These are phyloP conservation scores for Patellifolia procumbens DNA, from an alignment of 179 eudicot species.

Conservation along the genomic window DNA sequence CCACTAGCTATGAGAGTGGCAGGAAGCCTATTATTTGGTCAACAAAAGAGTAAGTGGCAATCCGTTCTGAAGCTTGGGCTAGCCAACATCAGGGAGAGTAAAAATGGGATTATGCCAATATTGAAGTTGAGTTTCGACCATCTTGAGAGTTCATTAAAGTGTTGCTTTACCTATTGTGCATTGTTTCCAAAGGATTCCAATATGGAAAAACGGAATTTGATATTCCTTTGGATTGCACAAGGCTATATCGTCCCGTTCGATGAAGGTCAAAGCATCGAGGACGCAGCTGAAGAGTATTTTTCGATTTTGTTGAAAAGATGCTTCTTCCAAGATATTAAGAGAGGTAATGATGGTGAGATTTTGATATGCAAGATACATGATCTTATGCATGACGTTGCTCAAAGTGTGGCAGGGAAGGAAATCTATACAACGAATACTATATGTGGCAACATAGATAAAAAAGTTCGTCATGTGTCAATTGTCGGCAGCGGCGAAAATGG, in stretches of 20 bases:
- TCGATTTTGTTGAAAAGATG: slow-evolving; percentile 6
- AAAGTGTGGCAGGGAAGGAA: not conserved
- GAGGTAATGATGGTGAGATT: slow-evolving; percentile 9
- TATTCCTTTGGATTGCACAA: slow-evolving; percentile 11
- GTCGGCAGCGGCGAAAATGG: not conserved
- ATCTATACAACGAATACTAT: too few species aligned
- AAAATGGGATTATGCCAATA: too few species aligned
- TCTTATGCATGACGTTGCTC: slow-evolving; percentile 12
- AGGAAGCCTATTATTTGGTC: too few species aligned
- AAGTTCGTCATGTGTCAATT: not conserved
- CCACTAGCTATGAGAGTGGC: too few species aligned
- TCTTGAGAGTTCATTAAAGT: too few species aligned
- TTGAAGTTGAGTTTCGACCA: too few species aligned
- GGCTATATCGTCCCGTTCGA: slow-evolving; percentile 2
- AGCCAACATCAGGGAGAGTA: too few species aligned
- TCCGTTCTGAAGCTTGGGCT: too few species aligned
- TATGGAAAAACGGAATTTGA: too few species aligned
- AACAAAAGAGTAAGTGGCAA: too few species aligned
- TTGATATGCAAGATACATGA: slow-evolving; percentile 16
- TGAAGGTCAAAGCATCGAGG: slow-evolving; percentile 10
- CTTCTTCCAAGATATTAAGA: slow-evolving; percentile 12
- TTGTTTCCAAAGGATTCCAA: too few species aligned
- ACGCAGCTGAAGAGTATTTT: slow-evolving; percentile 16
- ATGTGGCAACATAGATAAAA: not conserved
- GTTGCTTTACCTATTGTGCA: too few species aligned